Evolutionary conservation across 1,284 basidiomycete species (phyloP), one percentile per base, ranked within the genome.

Genomic region (Megacollybia platyphylla): DNA sequence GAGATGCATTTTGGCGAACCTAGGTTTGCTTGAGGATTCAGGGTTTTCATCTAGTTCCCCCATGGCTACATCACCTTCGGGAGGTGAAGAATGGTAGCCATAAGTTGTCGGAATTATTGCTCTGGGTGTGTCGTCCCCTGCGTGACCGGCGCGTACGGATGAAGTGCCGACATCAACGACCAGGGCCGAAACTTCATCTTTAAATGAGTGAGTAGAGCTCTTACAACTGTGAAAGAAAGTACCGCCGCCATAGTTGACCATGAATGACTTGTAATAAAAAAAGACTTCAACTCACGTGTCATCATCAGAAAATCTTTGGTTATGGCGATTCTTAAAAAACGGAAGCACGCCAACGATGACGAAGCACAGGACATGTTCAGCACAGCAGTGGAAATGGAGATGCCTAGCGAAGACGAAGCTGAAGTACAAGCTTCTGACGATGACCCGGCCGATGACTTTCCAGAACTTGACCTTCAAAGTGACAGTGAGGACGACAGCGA

Each of bases 71-170:
- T 87, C 77, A 36, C 55, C 57, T 43, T 73, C 69, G 2, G 56
- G 49, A 7, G 60, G 44, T 52, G 54, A 61, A 49, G 58, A 73
- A 52, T 54, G 73, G 61, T 83, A 93, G 18, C 91, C 93, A 62
- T 91, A 97, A 43, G 79, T 75, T 1, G 92, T 87, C 1, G 96
- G 88, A 47, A 96, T 77, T 48, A 97, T 79, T 20, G 87, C 83
- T 61, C 92, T 91, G 26, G 96, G 96, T 10, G 87, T 79, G 57
- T 99, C 96, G 62, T 98, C 94, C 40, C 96, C 96, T 11, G 96
- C 94, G 60, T 94, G 96, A 39, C 96, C 96, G 17, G 89, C 91
- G 55, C 94, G 83, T 46, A 92, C 69, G 13, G 89, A 85, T 39
- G 87, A 86, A 31, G 87, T 73, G 39, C 96, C 96, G 56, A 97